These are phyloP conservation scores for Penicillium parvum DNA, from an alignment of 495 filamentous ascomycete genomes.

Conservation along the genomic window DNA sequence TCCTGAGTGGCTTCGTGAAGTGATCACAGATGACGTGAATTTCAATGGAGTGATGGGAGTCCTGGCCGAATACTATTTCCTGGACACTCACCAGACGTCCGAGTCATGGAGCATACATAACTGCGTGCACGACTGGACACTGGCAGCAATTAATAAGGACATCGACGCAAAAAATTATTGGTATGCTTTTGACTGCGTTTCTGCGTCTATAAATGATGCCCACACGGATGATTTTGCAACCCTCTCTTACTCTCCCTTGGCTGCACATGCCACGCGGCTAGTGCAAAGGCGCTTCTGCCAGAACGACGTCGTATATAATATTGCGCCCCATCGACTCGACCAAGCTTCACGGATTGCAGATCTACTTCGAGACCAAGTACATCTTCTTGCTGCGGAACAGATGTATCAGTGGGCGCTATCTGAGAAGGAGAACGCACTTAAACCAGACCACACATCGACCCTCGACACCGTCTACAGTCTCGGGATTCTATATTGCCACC, in stretches of 20 bases:
- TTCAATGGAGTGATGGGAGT: slow-evolving; percentile 1
- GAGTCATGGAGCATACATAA: slow-evolving; percentile 9
- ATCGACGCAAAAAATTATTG: slow-evolving; percentile 2
- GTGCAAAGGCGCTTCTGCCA: too few relatives aligned
- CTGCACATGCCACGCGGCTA: too few relatives aligned
- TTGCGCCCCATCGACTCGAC: too few relatives aligned
- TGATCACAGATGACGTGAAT: background rate
- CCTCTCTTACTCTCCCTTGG: background rate
- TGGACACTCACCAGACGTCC: background rate
- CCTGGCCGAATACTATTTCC: slow-evolving; percentile 8
- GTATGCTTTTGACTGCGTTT: slow-evolving; percentile 11
- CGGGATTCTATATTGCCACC: too few relatives aligned
- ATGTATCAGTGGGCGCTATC: too few relatives aligned
- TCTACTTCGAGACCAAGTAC: too few relatives aligned
- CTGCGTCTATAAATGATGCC: background rate
- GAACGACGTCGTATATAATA: too few relatives aligned
- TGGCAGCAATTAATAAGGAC: slow-evolving; percentile 4
- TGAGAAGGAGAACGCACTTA: too few relatives aligned
- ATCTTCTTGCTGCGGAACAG: too few relatives aligned
- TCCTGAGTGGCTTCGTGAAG: slow-evolving; percentile 4
- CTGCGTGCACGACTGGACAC: slow-evolving; percentile 13
- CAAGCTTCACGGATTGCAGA: too few relatives aligned
- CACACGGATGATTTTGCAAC: background rate
- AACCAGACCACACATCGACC: too few relatives aligned
- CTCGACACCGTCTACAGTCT: too few relatives aligned